A percentile compares a stretch with the other conserved stretches of the same genome.
Conservation (phyloP, 768 basidiomycete species). For the Trametes sanguinea region DNA sequence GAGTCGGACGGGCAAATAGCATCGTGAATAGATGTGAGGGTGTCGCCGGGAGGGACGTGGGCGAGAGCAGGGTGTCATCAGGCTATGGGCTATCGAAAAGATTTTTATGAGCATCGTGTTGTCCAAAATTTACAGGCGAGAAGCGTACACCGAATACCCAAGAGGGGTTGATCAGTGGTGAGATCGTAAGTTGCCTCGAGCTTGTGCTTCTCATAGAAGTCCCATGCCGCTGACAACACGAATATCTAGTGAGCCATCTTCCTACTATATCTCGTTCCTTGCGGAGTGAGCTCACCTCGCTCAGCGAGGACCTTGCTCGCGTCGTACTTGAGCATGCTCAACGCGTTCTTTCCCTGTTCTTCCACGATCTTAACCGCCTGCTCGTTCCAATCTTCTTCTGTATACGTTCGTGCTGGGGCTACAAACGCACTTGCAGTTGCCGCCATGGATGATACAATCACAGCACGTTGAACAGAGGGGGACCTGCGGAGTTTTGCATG, state of each 20-base stretch:
- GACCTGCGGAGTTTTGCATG: background rate
- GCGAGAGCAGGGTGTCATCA: background rate
- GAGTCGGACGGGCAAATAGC: background rate
- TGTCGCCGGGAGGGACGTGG: background rate
- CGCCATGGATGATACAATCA: conserved; percentile 60
- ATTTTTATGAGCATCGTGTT: background rate
- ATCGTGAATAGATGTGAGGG: conserved; percentile 34
- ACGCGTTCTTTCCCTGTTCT: conserved; percentile 48
- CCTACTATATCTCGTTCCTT: conserved; percentile 9
- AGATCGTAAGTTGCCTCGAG: background rate
- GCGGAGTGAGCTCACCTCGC: conserved; percentile 46
- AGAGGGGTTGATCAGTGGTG: background rate
- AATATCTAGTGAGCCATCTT: no score
- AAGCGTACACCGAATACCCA: background rate
- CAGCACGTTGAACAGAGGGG: conserved; percentile 53
- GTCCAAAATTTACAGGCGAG: background rate
- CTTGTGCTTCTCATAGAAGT: background rate
- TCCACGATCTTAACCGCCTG: conserved; percentile 45
- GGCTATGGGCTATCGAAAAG: background rate
- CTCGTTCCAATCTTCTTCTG: conserved; percentile 64
- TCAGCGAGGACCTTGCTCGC: conserved; percentile 62
- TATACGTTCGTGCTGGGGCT: conserved; percentile 34
- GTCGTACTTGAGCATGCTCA: conserved; percentile 45
- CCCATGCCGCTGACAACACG: background rate
- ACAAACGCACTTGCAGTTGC: conserved; percentile 36